Conservation (phyloP, 2,329 filamentous ascomycete species). For the Davidsoniella neocaledoniae region DNA sequence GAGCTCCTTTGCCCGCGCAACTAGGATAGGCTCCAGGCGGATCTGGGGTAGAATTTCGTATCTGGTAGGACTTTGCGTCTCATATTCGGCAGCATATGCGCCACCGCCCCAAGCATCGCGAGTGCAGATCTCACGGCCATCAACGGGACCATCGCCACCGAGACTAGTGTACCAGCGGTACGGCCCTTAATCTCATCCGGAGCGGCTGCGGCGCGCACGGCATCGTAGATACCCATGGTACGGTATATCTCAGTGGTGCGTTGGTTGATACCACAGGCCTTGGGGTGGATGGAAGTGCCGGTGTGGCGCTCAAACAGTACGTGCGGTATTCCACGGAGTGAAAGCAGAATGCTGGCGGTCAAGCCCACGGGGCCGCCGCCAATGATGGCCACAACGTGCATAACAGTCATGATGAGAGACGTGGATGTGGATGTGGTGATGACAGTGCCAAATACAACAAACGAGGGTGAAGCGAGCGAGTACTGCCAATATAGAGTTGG, state of each 20-base stretch:
- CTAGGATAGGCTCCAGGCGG: constrained; percentile 5
- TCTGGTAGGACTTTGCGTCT: not conserved
- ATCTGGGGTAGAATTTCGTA: constrained; percentile 11
- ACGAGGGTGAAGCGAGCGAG: constrained; percentile 15
- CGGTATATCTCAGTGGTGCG: constrained; percentile 6
- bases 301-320: constrained; percentile 6
- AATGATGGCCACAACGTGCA: constrained; percentile 3
- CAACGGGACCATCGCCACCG: not conserved
- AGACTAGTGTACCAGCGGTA: constrained; percentile 8
- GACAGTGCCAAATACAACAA: constrained; percentile 14
- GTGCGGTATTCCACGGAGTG: constrained; percentile 6
- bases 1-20: constrained; percentile 4
- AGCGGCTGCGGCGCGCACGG: not conserved
- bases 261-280: constrained; percentile 8
- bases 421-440: constrained; percentile 4
- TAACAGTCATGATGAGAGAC: not conserved
- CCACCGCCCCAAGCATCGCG: constrained; percentile 7
- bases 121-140: constrained; percentile 1
- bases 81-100: constrained; percentile 6
- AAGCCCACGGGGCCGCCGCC: constrained; percentile 7
- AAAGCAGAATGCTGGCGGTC: constrained; percentile 4
- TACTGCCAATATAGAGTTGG: not conserved
- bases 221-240: constrained; percentile 5
- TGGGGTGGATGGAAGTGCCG: constrained; percentile 7
- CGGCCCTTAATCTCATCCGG: constrained; percentile 9